phyloP scores from a whole-genome alignment of 2,329 filamentous ascomycete species.

The Diplodia intermedia region DNA sequence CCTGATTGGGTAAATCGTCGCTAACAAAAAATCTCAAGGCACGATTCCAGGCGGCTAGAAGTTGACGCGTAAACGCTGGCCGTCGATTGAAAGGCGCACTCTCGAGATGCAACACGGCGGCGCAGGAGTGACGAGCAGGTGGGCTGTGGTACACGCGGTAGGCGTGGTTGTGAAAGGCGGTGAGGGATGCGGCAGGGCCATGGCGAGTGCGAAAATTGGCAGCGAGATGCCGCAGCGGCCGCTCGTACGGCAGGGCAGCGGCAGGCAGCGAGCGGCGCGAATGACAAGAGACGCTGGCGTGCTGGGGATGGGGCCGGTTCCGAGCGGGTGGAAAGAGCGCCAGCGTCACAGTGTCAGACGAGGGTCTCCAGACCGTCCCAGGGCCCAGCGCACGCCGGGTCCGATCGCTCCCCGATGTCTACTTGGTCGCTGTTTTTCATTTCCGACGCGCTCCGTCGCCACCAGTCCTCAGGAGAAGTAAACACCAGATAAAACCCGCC shows the following conservation, averaged over 20 bases:
- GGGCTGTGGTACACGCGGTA: neutral
- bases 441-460: constrained; percentile 31
- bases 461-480: constrained; percentile 21
- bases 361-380: constrained; percentile 30
- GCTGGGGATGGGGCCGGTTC: neutral
- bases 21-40: neutral
- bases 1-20: constrained; percentile 11
- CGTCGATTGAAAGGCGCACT: neutral
- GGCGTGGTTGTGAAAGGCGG: constrained; percentile 16
- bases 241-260: constrained; percentile 1
- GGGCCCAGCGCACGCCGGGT: constrained; percentile 12
- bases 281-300: neutral
- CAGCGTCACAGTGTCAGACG: constrained; percentile 32
- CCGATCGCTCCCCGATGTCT: constrained; percentile 29
- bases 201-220: neutral
- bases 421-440: constrained; percentile 22
- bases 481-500: constrained; percentile 11
- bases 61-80: neutral
- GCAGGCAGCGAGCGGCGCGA: neutral
- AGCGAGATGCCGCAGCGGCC: neutral
- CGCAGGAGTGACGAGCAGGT: neutral
- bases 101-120: neutral
- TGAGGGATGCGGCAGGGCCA: neutral
- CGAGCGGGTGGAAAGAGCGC: constrained; percentile 3
- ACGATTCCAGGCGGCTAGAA: neutral